A percentile compares a stretch with the other conserved stretches of the same genome.
These are phyloP conservation scores for Lachnellula cervina DNA, from an alignment of 2,329 filamentous ascomycete species.

Conservation along the genomic window DNA sequence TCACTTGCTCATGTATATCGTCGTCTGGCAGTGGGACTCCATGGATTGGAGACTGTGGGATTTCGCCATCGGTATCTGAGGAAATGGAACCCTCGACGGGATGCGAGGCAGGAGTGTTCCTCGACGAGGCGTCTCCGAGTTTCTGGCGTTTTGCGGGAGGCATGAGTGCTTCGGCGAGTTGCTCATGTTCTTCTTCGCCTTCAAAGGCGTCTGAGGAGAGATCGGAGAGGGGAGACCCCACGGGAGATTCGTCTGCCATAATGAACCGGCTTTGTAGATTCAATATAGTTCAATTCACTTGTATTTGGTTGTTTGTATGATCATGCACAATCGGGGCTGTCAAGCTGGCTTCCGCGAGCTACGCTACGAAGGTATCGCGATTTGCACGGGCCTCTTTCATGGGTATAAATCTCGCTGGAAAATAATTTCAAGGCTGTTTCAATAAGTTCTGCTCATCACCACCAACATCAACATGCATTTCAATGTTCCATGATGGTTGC, in stretches of 20 bases:
- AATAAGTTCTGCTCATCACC: too few species aligned
- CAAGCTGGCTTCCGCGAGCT: background rate
- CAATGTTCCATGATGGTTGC: too few species aligned
- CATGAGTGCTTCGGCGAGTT: conserved; percentile 37
- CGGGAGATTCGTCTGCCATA: conserved; percentile 48
- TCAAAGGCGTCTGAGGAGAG: conserved; percentile 59
- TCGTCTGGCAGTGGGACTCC: conserved; percentile 66
- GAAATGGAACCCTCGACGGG: conserved; percentile 67
- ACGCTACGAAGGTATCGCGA: background rate
- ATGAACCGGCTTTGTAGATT: conserved; percentile 5
- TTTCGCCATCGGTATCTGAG: conserved; percentile 82
- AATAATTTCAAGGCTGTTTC: too few species aligned
- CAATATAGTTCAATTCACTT: background rate
- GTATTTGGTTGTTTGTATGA: background rate
- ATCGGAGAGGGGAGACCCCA: conserved; percentile 58
- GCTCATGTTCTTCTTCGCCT: conserved; percentile 48
- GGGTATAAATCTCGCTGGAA: background rate
- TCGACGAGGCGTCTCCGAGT: conserved; percentile 17
- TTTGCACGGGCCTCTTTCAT: background rate
- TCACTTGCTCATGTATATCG: conserved; percentile 73
- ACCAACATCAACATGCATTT: too few species aligned
- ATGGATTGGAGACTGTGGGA: conserved; percentile 60
- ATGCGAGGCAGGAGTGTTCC: conserved; percentile 28
- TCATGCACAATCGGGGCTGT: background rate
- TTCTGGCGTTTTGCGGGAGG: conserved; percentile 32